These are phyloP conservation scores for Oenanthe sinensis DNA, from an alignment of 129 eudicot genomes.

Conservation along the genomic window DNA sequence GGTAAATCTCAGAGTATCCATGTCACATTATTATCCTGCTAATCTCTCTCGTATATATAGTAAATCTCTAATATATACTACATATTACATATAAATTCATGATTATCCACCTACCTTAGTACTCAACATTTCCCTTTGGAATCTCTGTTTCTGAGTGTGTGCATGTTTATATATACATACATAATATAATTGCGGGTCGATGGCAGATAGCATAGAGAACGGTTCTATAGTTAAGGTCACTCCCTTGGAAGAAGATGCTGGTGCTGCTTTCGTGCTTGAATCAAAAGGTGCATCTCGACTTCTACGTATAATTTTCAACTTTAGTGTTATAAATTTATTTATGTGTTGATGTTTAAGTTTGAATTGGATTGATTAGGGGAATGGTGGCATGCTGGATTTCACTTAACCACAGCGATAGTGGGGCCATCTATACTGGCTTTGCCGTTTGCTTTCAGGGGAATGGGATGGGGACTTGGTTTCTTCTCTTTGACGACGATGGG, in stretches of 20 bases:
- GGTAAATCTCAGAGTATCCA: no score
- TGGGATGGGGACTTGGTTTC: constrained; percentile 83
- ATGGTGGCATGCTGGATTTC: constrained; percentile 97
- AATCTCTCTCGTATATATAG: no score
- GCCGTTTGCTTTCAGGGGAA: constrained; percentile 73
- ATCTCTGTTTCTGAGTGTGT: not conserved
- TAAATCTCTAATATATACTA: not conserved
- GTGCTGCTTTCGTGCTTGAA: constrained; percentile 88
- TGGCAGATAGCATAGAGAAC: constrained; percentile 34
- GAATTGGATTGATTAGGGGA: constrained; percentile 35
- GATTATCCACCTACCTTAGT: not conserved
- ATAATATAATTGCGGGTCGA: not conserved
- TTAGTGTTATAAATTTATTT: not conserved
- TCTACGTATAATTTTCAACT: not conserved
- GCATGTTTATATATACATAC: not conserved
- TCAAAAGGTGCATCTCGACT: constrained; percentile 46
- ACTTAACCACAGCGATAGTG: constrained; percentile 86
- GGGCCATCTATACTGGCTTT: constrained; percentile 80
- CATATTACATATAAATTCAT: not conserved
- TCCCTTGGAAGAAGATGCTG: constrained; percentile 55
- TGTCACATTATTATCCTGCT: no score
- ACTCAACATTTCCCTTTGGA: not conserved
- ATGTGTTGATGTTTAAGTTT: not conserved
- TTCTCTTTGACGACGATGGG: constrained; percentile 76
- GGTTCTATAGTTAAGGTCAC: constrained; percentile 19